phyloP scores from a whole-genome alignment of 73 alveolate genomes.

The Loxodes magnus region DNA sequence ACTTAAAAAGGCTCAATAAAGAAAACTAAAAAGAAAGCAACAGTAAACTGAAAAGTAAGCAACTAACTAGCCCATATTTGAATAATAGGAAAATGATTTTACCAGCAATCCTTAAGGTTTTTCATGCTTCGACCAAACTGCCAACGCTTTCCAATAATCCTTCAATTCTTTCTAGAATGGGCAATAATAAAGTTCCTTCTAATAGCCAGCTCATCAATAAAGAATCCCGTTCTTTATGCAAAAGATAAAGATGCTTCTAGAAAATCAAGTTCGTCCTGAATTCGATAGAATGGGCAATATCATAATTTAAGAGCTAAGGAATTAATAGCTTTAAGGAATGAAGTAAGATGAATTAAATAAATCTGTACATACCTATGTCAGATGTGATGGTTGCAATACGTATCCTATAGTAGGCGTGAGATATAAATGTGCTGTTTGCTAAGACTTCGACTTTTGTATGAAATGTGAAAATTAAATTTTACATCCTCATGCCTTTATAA shows the following conservation, averaged over 20 bases:
- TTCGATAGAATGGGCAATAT: background rate
- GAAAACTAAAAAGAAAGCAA: no score
- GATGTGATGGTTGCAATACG: constrained; percentile 77
- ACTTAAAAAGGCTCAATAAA: no score
- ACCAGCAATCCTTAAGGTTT: no score
- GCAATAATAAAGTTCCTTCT: no score
- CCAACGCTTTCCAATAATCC: no score
- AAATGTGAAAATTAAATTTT: constrained; percentile 63
- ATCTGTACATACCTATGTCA: constrained; percentile 42
- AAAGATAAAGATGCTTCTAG: background rate
- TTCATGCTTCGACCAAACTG: no score
- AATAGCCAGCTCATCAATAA: background rate
- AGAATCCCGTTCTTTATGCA: background rate
- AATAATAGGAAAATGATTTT: no score
- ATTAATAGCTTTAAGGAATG: background rate
- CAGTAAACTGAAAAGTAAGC: no score
- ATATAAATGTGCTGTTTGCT: constrained; percentile 73
- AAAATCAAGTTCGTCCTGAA: background rate
- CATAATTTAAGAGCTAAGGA: background rate
- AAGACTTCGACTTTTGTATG: constrained; percentile 73
- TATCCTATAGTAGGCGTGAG: constrained; percentile 63
- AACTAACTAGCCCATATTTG: no score
- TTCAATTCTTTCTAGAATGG: no score
- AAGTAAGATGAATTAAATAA: constrained; percentile 5
- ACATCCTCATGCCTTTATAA: constrained; percentile 77